Evolutionary conservation across 2,329 filamentous ascomycete genomes (phyloP).

Genomic region (Ascosphaera apis): DNA sequence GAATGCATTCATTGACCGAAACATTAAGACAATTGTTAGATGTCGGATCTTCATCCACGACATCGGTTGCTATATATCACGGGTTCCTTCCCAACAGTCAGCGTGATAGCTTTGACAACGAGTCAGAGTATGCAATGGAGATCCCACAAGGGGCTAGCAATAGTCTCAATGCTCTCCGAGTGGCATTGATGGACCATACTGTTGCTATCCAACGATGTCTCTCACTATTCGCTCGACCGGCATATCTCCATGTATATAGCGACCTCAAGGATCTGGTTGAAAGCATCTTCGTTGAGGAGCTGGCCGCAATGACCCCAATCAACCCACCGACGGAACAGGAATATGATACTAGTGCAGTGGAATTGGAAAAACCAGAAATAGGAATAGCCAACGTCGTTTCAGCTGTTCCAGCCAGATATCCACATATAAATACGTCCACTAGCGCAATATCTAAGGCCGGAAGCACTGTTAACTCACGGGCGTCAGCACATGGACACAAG

Average conservation of each 20-base stretch:
- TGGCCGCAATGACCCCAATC: constrained; percentile 33
- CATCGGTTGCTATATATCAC: constrained; percentile 56
- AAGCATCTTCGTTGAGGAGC: constrained; percentile 34
- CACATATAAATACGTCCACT: background rate
- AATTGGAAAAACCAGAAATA: constrained; percentile 1
- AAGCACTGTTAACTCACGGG: background rate
- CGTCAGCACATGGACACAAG: background rate
- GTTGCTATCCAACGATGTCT: constrained; percentile 69
- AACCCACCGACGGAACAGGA: constrained; percentile 18
- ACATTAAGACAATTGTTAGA: constrained; percentile 58
- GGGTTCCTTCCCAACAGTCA: constrained; percentile 38
- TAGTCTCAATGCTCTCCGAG: constrained; percentile 43
- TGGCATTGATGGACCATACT: constrained; percentile 72
- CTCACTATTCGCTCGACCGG: constrained; percentile 37
- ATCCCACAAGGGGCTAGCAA: constrained; percentile 15
- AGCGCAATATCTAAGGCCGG: background rate
- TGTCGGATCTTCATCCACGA: constrained; percentile 47
- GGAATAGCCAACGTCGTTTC: background rate
- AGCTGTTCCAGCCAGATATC: background rate
- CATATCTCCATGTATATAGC: constrained; percentile 18
- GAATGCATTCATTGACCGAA: constrained; percentile 46
- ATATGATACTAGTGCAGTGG: constrained; percentile 1
- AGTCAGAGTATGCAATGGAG: constrained; percentile 17
- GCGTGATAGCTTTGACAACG: constrained; percentile 13
- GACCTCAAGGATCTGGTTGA: constrained; percentile 18